Base-by-base conservation (phyloP, 495 filamentous ascomycete species). In the Aspergillus panamensis region DNA sequence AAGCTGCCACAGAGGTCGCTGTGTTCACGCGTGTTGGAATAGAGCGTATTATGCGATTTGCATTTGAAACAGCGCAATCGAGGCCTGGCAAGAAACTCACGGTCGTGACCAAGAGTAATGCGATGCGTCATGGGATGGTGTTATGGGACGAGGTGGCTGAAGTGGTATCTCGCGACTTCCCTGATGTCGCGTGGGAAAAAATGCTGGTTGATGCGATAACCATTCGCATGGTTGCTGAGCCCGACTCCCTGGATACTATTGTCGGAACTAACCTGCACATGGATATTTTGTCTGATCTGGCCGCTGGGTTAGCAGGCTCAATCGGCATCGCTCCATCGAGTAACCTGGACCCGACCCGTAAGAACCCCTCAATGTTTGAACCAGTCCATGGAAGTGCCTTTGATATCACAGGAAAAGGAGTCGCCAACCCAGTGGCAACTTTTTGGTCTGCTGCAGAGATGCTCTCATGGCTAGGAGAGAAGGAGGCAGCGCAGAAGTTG, bases 391-490 rank as follows among this genome's bases (percentile, higher is more conserved):
- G 85, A 1, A 81, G 77, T 39, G 84, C 84, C 1, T 86, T 86
- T 12, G 87, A 90, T 60, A 89, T 91, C 50, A 83, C 84, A 4
- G 87, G 87, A 0, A 85, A 85, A 68, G 86, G 85, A 0, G 74
- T 88, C 30, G 87, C 87, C 6, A 91, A 91, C 66, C 87, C 87
- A 0, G 79, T 90, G 1, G 87, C 79, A 6, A 86, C 85, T 1
- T 84, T 89, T 62, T 88, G 85, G 86, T 84, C 81, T 1, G 82
- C 79, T 5, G 80, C 82, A 0, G 85, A 88, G 68, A 89, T 88
- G 86, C 74, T 88, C 31, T 69, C 73, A 5, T 88, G 84, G 85
- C 58, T 89, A 33, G 84, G 84, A 1, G 74, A 84, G 63, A 74
- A 80, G 49, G 74, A 76, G 12, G 84, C 82, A 6, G 78, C 80